Evolutionary conservation across 495 filamentous ascomycete genomes (phyloP), one percentile per base, ranked within the genome.

Genomic region (Staphylotrichum longicolle): DNA sequence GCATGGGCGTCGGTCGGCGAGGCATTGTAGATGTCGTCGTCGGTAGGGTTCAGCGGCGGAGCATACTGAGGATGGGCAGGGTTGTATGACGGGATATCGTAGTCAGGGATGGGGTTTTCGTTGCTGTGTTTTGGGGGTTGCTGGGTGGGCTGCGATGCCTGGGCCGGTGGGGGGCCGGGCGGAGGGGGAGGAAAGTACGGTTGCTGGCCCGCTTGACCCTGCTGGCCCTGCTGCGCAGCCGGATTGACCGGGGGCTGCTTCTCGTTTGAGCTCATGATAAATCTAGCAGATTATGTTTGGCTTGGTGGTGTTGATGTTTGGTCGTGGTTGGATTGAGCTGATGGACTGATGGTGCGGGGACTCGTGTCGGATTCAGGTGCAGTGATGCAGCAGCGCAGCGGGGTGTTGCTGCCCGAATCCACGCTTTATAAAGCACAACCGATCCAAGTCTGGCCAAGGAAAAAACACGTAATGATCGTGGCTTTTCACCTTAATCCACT

Each of bases 71-170:
- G 67, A 8, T 70, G 55, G 9, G 62, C 45, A 4, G 71, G 69
- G 42, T 74, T 54, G 62, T 71, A 70, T 3, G 53, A 20, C 0
- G 69, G 68, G 52, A 72, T 68, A 20, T 67, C 32, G 49, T 69
- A 72, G 54, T 70, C 66, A 11, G 71, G 66, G 37, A 72, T 55
- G 6, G 72, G 70, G 6, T 58, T 68, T 45, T 71, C 68, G 65
- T 71, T 55, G 15, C 65, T 15, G 45, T 72, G 72, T 32, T 60
- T 63, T n/a, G 55, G 60, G 4, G 40, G 47, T 14, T 52, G 10
- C 12, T 30, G 4, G 20, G 9, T 14, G 42, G 59, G 5, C 7
- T 61, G 59, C 4, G 50, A 8, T 15, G 41, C 44, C 8, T 62
- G 49, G 44, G 15, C 47, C 3, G 70, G 64, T 7, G 64, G 66